A percentile compares a stretch with the other conserved stretches of the same genome.
Conservation (phyloP, 768 basidiomycete species). For the Calocybe cyanea region DNA sequence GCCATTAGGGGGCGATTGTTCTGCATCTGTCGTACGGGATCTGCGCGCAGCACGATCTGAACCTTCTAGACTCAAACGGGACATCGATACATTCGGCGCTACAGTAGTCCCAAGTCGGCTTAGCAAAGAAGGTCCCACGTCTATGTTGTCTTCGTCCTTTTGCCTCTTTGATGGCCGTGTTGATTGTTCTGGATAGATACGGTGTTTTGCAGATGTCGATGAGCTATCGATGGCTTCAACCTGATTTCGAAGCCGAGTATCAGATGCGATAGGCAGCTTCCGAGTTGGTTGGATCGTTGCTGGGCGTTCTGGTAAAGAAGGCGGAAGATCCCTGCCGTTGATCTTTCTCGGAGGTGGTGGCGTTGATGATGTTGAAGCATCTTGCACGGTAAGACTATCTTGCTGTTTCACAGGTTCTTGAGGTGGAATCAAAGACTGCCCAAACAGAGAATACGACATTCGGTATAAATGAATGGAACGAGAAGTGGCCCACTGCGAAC, state of each 20-base stretch:
- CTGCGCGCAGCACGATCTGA: conserved; percentile 5
- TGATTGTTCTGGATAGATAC: conserved; percentile 22
- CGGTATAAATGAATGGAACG: conserved; percentile 31
- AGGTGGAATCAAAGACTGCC: conserved; percentile 35
- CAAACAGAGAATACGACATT: conserved; percentile 39
- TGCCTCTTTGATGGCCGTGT: conserved; percentile 32
- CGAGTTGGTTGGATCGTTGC: conserved; percentile 9
- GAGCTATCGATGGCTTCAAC: neutral
- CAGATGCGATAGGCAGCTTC: conserved; percentile 13
- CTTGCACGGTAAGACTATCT: conserved; percentile 5
- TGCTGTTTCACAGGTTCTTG: conserved; percentile 10
- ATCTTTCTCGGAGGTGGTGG: neutral
- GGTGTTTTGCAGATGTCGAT: conserved; percentile 13
- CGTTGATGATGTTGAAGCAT: neutral
- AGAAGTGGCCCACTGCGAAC: conserved; percentile 50
- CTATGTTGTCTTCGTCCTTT: conserved; percentile 18
- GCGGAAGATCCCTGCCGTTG: conserved; percentile 3
- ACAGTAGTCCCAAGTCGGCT: conserved; percentile 33
- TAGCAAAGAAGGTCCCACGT: conserved; percentile 35
- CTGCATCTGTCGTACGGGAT: neutral
- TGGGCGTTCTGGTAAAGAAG: conserved; percentile 8
- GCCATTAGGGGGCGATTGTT: conserved; percentile 24
- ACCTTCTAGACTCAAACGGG: conserved; percentile 4
- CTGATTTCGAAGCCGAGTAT: conserved; percentile 4
- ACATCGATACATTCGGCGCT: neutral